Percentiles rank a stretch among this genome's conserved stretches.
These are phyloP conservation scores for Aeschynomene evenia DNA, from an alignment of 306 rosid species.

Conservation along the genomic window DNA sequence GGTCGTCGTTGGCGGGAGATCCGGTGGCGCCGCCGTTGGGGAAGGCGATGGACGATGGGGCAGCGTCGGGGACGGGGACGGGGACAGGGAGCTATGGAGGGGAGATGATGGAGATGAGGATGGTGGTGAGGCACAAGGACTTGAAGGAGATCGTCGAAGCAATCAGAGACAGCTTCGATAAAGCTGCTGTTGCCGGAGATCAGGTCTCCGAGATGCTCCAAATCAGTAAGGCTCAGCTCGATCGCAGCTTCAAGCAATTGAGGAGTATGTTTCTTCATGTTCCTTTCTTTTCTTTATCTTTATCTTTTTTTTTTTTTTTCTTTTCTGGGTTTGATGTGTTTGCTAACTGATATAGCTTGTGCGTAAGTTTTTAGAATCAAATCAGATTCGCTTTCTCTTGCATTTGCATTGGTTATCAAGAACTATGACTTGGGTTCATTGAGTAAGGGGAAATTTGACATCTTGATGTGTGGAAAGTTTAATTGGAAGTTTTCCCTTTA, in stretches of 20 bases:
- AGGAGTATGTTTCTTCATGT: slow-evolving; percentile 42
- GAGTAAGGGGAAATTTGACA: not conserved
- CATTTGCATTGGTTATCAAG: not conserved
- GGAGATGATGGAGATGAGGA: slow-evolving; percentile 67
- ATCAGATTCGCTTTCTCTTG: not conserved
- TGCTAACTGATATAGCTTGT: not conserved
- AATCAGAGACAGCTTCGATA: slow-evolving; percentile 74
- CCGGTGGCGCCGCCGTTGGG: slow-evolving; percentile 40
- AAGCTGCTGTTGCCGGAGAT: slow-evolving; percentile 79
- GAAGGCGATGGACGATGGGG: slow-evolving; percentile 6
- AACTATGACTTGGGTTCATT: slow-evolving; percentile 11
- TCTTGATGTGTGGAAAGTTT: not conserved
- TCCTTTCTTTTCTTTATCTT: not conserved
- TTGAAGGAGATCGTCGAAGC: slow-evolving; percentile 92
- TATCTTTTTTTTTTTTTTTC: not conserved
- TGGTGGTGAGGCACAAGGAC: slow-evolving; percentile 90
- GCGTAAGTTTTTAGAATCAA: not conserved
- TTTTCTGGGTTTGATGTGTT: not conserved
- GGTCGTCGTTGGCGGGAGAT: slow-evolving; percentile 50
- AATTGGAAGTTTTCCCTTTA: not conserved
- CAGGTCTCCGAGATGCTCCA: slow-evolving; percentile 83
- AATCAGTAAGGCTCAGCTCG: slow-evolving; percentile 77
- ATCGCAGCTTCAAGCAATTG: slow-evolving; percentile 85
- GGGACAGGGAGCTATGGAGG: slow-evolving; percentile 27
- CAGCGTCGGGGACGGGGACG: slow-evolving; percentile 29